Conservation (phyloP, 169 alveolate genomes). For the Eimeria sp. region DNA sequence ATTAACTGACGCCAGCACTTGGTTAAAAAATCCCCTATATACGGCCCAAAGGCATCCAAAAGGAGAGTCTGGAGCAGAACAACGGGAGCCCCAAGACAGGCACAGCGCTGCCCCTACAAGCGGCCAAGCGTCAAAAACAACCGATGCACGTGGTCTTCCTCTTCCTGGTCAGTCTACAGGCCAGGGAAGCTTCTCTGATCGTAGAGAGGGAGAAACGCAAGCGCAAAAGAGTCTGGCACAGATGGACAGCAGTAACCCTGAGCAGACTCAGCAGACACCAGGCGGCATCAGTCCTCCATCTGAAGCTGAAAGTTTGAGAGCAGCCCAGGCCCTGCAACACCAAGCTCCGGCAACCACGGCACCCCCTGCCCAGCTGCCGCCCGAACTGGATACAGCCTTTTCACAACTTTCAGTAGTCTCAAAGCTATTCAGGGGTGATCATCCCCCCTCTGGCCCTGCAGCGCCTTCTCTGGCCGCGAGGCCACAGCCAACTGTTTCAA, state of each 20-base stretch:
- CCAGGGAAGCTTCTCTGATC: background rate
- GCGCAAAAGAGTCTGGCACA: background rate
- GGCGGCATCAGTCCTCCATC: background rate
- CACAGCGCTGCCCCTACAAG: background rate
- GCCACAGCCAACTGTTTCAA: background rate
- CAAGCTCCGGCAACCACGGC: background rate
- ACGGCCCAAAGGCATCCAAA: background rate
- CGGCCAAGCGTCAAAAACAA: background rate
- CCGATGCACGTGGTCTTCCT: too few relatives aligned
- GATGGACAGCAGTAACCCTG: background rate
- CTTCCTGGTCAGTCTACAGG: background rate
- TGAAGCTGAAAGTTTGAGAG: background rate
- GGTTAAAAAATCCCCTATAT: background rate
- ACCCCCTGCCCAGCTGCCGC: background rate
- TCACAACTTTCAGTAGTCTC: background rate
- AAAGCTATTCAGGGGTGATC: background rate
- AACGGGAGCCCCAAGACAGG: background rate
- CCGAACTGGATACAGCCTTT: background rate
- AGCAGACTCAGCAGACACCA: background rate
- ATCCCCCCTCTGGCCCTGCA: background rate
- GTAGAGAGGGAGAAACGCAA: too few relatives aligned
- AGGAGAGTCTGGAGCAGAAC: background rate
- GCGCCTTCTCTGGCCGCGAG: background rate
- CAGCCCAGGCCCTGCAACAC: background rate
- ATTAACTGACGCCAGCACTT: background rate